Conservation (phyloP, 2,329 filamentous ascomycete genomes). For the Penicillium sp. region DNA sequence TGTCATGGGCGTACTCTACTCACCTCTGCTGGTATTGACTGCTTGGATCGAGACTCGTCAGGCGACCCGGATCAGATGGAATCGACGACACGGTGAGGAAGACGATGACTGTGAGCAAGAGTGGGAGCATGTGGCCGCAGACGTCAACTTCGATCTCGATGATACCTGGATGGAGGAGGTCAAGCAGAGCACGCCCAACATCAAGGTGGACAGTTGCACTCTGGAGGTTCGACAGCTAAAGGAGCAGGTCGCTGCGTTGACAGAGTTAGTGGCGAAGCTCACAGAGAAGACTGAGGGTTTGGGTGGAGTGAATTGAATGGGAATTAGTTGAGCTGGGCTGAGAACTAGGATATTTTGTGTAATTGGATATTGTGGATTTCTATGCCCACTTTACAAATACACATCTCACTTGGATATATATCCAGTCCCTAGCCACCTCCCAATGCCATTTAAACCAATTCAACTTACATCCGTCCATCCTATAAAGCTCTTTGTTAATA, state of each 20-base stretch:
- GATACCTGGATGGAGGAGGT: constrained; percentile 82
- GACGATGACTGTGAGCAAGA: constrained; percentile 90
- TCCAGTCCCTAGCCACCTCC: too few species aligned
- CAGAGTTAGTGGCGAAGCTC: constrained; percentile 68
- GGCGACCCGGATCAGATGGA: constrained; percentile 71
- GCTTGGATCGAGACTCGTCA: constrained; percentile 72
- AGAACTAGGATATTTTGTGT: background rate
- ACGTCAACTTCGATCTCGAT: constrained; percentile 79
- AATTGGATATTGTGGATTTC: too few species aligned
- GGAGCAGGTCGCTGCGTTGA: constrained; percentile 65
- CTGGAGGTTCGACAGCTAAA: constrained; percentile 61
- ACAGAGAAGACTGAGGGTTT: constrained; percentile 29
- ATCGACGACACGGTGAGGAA: constrained; percentile 79
- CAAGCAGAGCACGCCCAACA: constrained; percentile 75
- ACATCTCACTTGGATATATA: too few species aligned
- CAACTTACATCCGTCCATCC: too few species aligned
- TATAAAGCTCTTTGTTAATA: too few species aligned
- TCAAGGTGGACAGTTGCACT: constrained; percentile 79
- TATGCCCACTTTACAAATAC: too few species aligned
- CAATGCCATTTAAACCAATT: too few species aligned
- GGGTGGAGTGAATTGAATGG: constrained; percentile 2
- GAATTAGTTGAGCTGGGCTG: background rate
- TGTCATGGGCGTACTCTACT: constrained; percentile 86
- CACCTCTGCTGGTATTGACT: constrained; percentile 78
- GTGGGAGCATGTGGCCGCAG: constrained; percentile 79